Conservation (phyloP, 2,329 filamentous ascomycete species). For the Aspergillus vadensis region DNA sequence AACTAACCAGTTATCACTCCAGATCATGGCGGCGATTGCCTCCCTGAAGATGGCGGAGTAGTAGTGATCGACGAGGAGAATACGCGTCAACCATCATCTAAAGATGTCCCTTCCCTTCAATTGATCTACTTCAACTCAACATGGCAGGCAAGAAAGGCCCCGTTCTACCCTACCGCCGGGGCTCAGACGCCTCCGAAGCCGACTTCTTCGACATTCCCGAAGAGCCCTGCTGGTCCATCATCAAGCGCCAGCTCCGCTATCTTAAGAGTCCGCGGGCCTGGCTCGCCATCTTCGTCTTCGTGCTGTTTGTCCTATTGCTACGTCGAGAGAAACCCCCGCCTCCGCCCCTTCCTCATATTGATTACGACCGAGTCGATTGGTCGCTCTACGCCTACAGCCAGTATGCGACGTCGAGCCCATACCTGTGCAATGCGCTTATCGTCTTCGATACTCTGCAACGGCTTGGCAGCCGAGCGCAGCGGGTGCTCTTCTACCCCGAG, state of each 20-base stretch:
- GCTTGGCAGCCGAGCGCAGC: conserved; percentile 42
- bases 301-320: conserved; percentile 31
- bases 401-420: conserved; percentile 45
- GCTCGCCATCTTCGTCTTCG: conserved; percentile 27
- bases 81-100: background rate
- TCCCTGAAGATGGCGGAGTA: background rate
- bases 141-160: conserved; percentile 18
- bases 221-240: conserved; percentile 30
- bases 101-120: background rate
- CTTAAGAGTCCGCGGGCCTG: conserved; percentile 29
- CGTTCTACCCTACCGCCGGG: conserved; percentile 29
- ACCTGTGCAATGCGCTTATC: conserved; percentile 48
- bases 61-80: background rate
- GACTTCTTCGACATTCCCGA: conserved; percentile 43
- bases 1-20: background rate
- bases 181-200: conserved; percentile 34
- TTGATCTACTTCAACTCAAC: background rate
- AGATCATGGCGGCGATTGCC: background rate
- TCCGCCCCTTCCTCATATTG: conserved; percentile 27
- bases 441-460: conserved; percentile 45
- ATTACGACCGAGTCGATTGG: conserved; percentile 43
- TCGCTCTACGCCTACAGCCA: conserved; percentile 47
- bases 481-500: conserved; percentile 46
- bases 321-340: conserved; percentile 24
- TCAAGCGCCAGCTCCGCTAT: conserved; percentile 36